Percentiles rank a stretch among this genome's conserved stretches.
Conservation (phyloP, 73 alveolate genomes). For the Uronychia binucleata region DNA sequence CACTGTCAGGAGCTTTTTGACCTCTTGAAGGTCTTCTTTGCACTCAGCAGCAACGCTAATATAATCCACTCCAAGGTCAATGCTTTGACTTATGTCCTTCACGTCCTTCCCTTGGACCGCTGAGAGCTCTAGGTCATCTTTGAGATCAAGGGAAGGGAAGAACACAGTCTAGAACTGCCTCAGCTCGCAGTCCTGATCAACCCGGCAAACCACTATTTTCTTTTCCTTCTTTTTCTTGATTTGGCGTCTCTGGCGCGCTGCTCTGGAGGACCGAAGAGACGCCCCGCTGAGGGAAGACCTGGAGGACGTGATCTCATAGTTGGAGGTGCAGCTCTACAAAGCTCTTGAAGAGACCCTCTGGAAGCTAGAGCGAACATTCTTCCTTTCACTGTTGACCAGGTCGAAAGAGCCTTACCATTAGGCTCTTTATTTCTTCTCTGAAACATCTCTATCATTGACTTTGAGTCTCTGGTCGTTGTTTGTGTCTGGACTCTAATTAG, state of each 20-base stretch:
- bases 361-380: too few species aligned
- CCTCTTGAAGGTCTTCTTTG: conserved; percentile 45
- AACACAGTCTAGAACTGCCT: conserved; percentile 43
- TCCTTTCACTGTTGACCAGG: too few species aligned
- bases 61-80: conserved; percentile 42
- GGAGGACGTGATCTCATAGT: background rate
- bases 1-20: conserved; percentile 25
- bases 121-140: conserved; percentile 33
- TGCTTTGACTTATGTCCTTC: background rate
- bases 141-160: conserved; percentile 48
- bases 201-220: conserved; percentile 17
- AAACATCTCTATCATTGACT: too few species aligned
- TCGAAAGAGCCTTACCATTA: too few species aligned
- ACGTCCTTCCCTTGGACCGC: background rate
- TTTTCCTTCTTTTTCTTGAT: background rate
- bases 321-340: background rate
- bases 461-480: too few species aligned
- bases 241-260: background rate
- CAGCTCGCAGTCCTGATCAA: conserved; percentile 59
- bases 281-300: background rate
- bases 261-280: background rate
- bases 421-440: too few species aligned
- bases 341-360: conserved; percentile 1
- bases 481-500: too few species aligned
- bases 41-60: conserved; percentile 47